Evolutionary conservation across 1,139 yeast species (phyloP).

Genomic region (Candida sanyaensis): DNA sequence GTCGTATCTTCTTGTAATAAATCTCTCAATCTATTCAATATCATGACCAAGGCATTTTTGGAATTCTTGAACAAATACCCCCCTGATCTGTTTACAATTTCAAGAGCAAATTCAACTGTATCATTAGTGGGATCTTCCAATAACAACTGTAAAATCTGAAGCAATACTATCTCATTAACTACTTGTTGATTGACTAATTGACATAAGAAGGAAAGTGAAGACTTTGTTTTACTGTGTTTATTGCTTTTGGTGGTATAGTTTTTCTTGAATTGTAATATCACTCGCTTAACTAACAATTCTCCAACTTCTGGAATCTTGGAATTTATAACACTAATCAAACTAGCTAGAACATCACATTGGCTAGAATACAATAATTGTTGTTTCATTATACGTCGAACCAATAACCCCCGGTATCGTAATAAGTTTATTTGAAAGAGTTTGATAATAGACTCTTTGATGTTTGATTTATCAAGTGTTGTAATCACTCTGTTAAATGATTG

Average conservation of each 20-base stretch:
- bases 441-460: constrained; percentile 48
- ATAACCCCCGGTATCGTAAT: constrained; percentile 59
- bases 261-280: constrained; percentile 61
- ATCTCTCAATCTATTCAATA: constrained; percentile 63
- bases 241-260: constrained; percentile 53
- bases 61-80: constrained; percentile 23
- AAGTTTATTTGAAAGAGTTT: constrained; percentile 58
- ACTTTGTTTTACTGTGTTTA: constrained; percentile 29
- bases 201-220: constrained; percentile 54
- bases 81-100: constrained; percentile 28
- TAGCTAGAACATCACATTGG: constrained; percentile 55
- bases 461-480: constrained; percentile 45
- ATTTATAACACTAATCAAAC: constrained; percentile 62
- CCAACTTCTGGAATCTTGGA: constrained; percentile 75
- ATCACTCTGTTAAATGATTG: constrained; percentile 49
- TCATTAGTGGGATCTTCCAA: constrained; percentile 55
- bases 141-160: constrained; percentile 65
- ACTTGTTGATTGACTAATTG: constrained; percentile 69
- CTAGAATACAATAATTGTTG: constrained; percentile 45
- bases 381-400: constrained; percentile 58
- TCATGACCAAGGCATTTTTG: constrained; percentile 37
- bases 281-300: constrained; percentile 51
- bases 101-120: constrained; percentile 25
- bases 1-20: constrained; percentile 55
- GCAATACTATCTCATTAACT: constrained; percentile 59